Conservation (phyloP, 2,329 filamentous ascomycete genomes). For the Didymella lethalis region DNA sequence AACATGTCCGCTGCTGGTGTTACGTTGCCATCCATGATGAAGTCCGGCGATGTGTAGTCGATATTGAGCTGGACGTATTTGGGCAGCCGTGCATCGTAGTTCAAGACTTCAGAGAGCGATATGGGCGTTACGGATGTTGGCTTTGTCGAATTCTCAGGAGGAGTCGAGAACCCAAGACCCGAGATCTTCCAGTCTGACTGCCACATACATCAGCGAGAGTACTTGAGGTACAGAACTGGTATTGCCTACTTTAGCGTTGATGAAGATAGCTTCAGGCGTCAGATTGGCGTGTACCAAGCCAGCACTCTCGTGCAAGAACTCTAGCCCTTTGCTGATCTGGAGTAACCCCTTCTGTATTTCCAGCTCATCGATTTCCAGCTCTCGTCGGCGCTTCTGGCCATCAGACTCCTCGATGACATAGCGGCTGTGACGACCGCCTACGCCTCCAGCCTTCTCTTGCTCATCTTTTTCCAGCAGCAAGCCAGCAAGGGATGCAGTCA, state of each 20-base stretch:
- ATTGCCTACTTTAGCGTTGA: conserved; percentile 82
- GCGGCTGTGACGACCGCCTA: conserved; percentile 75
- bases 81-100: conserved; percentile 84
- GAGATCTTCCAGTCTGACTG: conserved; percentile 98
- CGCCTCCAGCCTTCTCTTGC: conserved; percentile 74
- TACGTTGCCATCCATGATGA: conserved; percentile 88
- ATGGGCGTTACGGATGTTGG: conserved; percentile 80
- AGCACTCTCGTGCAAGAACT: conserved; percentile 95
- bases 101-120: conserved; percentile 81
- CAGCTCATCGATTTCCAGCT: conserved; percentile 93
- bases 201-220: conserved; percentile 40
- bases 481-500: conserved; percentile 86
- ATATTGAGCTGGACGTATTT: conserved; percentile 84
- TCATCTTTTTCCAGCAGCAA: conserved; percentile 88
- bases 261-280: conserved; percentile 89
- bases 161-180: conserved; percentile 88
- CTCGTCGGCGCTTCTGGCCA: conserved; percentile 72
- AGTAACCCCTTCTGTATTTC: conserved; percentile 97
- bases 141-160: conserved; percentile 76
- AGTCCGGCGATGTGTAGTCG: conserved; percentile 94
- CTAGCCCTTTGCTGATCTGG: conserved; percentile 90
- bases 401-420: conserved; percentile 83
- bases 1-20: conserved; percentile 90
- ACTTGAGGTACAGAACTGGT: conserved; percentile 17
- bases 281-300: conserved; percentile 93